Evolutionary conservation across 352 stramenopile genomes (phyloP), one percentile per base, ranked within the genome.

Genomic region (Globisporangium nodosum): DNA sequence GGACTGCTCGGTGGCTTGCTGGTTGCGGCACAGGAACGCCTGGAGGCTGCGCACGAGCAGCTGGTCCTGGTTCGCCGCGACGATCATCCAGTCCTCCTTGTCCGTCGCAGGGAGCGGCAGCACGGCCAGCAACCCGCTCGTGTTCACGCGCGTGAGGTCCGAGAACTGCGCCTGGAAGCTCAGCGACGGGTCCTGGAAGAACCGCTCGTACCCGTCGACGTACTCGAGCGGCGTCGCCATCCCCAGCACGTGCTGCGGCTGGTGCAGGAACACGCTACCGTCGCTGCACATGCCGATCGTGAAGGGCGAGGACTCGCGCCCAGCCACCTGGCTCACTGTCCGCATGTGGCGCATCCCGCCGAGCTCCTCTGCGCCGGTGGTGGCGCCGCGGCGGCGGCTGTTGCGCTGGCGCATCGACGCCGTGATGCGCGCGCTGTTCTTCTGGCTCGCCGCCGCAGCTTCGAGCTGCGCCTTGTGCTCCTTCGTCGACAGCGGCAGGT

Each of bases 241-340:
- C 16, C 84, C 81, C 8, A 78, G 77, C 3, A 71, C 70, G 8
- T 76, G 50, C 30, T 75, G 66, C 1, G 78, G 74, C 18, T 76
- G 54, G 52, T 94, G 81, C 49, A 86, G 74, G 55, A 94, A 94
- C 5, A 94, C 85, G 21, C 81, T 92, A 15, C 85, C 85, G 48
- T 94, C 85, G 3, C 76, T 90, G 65, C 85, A 94, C 75, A 90
- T 90, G 20, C 85, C 85, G 12, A 94, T 69, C 12, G 80, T 88
- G 54, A 92, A 90, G 0, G 79, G 78, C 0, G 78, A 73, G 4
- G 59, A 51, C 43, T 85, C 69, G n/a, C 79, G 70, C 3, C 85
- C 78, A 13, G 81, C 76, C 0, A 94, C 66, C 47, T 90, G 74
- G 54, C 68, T 87, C 4, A 94, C 73, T 13, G 74, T 90, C 3